Evolutionary conservation across 2,329 filamentous ascomycete genomes (phyloP), one percentile per base, ranked within the genome.

Genomic region (Cladosporium sphaerospermum): DNA sequence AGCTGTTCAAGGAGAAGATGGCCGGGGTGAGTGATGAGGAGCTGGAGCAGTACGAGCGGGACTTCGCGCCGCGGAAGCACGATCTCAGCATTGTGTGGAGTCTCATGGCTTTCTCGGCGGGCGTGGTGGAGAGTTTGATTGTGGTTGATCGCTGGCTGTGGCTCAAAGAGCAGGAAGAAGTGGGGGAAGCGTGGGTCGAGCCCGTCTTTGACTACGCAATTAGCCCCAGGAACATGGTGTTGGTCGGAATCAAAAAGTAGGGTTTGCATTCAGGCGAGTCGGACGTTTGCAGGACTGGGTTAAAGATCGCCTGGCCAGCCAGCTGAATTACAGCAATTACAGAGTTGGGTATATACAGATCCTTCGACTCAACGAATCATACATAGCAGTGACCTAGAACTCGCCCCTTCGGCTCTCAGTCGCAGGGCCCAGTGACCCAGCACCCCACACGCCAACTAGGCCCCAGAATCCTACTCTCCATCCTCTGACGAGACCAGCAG

Each of bases 41-140:
- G 58, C 85, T 97, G 45, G 75, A 78, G 9, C 69, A 62, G 11
- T 99, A 97, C 67, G 85, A 88, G 63, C 64, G 67, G 9, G 67
- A 71, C 40, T 96, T 86, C 69, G 67, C 69, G 31, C 76, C 77
- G 37, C 77, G 85, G 52, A 89, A 86, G 73, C 87, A 89, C 62
- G 86, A 96, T 65, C 73, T 99, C 37, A 89, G 86, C 64, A 79
- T 95, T 7, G 82, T 95, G 55, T 99, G 93, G 93, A 89, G 83
- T 61, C 69, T 99, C 63, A 99, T 99, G 92, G 91, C 93, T 1
- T 96, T 96, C 64, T 95, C 89, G 68, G 91, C 92, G 2, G 83
- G 83, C 16, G 86, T 96, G 3, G 84, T 95, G 2, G 93, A 99
- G 74, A 89, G 89, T 32, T 75, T 95, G 55, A 92, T 99, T 62